Conservation (phyloP, 768 basidiomycete genomes). For the Lactarius hatsudake region DNA sequence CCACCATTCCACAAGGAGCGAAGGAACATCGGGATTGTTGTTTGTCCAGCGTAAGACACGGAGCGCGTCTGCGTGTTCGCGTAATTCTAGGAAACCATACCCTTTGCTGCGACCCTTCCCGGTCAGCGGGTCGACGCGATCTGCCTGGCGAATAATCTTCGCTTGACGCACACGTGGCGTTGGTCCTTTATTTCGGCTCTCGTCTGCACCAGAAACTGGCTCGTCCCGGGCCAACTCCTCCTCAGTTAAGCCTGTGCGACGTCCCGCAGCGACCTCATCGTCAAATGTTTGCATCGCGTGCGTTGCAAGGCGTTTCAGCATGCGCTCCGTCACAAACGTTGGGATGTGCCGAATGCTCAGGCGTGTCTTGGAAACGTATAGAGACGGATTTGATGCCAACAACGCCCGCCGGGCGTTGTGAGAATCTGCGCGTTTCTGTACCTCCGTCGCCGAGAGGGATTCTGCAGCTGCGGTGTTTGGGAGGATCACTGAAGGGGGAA, state of each 20-base stretch:
- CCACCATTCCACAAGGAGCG: slow-evolving; percentile 80
- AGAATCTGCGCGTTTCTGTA: slow-evolving; percentile 81
- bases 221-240: slow-evolving; percentile 60
- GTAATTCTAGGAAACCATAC: slow-evolving; percentile 93
- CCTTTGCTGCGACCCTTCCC: slow-evolving; percentile 88
- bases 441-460: slow-evolving; percentile 64
- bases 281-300: slow-evolving; percentile 81
- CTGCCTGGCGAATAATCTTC: slow-evolving; percentile 87
- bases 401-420: slow-evolving; percentile 83
- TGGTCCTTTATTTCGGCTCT: slow-evolving; percentile 33
- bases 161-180: slow-evolving; percentile 52
- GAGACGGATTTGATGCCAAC: slow-evolving; percentile 86
- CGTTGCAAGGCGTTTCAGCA: slow-evolving; percentile 82
- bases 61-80: slow-evolving; percentile 83
- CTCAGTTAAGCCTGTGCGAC: slow-evolving; percentile 55
- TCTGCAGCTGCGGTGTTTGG: slow-evolving; percentile 82
- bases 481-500: slow-evolving; percentile 66
- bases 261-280: slow-evolving; percentile 63
- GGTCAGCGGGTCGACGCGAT: slow-evolving; percentile 85
- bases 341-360: slow-evolving; percentile 93
- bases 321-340: slow-evolving; percentile 82
- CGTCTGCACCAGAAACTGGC: slow-evolving; percentile 30
- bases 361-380: slow-evolving; percentile 93
- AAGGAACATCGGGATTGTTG: slow-evolving; percentile 68
- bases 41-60: slow-evolving; percentile 93